phyloP scores from a whole-genome alignment of 345 rosid genomes.

The Trapa incisa region DNA sequence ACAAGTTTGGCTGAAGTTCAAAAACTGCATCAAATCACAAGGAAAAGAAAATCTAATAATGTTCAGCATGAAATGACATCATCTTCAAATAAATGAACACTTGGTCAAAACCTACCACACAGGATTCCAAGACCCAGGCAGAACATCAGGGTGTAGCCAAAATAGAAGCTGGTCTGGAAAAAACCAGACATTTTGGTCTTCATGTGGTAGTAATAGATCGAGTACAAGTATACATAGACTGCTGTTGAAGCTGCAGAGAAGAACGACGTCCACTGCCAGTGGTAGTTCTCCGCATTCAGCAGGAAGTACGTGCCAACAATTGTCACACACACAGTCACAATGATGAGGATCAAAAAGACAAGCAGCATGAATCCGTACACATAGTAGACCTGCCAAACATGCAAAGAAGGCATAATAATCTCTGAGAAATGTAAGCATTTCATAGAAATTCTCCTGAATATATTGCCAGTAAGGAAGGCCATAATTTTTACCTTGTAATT shows the following conservation, averaged over 20 bases:
- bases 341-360: slow-evolving; percentile 72
- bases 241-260: slow-evolving; percentile 93
- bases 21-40: not conserved
- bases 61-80: not conserved
- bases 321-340: slow-evolving; percentile 83
- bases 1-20: not conserved
- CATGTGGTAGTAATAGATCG: slow-evolving; percentile 71
- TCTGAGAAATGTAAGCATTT: not conserved
- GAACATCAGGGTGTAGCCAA: slow-evolving; percentile 94
- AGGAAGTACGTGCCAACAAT: slow-evolving; percentile 86
- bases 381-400: slow-evolving; percentile 62
- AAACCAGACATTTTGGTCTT: slow-evolving; percentile 96
- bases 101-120: slow-evolving; percentile 46
- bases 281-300: slow-evolving; percentile 88
- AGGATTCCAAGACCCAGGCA: slow-evolving; percentile 91
- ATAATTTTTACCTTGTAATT: slow-evolving; percentile 66
- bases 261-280: slow-evolving; percentile 97
- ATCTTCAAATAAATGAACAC: not conserved
- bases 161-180: slow-evolving; percentile 94
- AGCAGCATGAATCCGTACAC: slow-evolving; percentile 87
- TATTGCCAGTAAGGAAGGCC: not conserved
- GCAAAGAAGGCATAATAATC: not conserved
- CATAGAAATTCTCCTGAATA: not conserved
- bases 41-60: not conserved
- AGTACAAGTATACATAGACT: slow-evolving; percentile 76